Conservation (phyloP, 208 protist species). For the Naegleria lovaniensis region DNA sequence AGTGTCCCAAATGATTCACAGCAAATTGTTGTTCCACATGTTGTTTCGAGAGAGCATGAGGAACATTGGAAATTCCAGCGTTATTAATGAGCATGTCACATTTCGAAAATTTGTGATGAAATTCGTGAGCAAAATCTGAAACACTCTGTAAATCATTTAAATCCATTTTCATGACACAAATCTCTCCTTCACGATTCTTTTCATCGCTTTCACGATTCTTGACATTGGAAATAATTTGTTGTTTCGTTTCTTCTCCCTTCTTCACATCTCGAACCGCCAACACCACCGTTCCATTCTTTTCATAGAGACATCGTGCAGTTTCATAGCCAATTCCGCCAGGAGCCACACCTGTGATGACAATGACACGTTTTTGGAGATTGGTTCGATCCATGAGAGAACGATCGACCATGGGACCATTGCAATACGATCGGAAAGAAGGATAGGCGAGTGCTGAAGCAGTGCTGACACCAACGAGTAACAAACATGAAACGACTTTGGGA, state of each 20-base stretch:
- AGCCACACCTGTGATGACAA: background rate
- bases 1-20: conserved; percentile 18
- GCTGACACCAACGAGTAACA: too few species aligned
- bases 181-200: background rate
- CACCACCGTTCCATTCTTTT: background rate
- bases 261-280: background rate
- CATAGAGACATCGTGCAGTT: background rate
- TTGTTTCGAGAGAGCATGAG: background rate
- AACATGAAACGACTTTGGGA: too few species aligned
- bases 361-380: background rate
- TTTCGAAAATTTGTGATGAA: background rate
- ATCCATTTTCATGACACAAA: background rate
- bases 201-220: background rate
- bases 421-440: background rate
- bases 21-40: background rate
- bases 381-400: background rate
- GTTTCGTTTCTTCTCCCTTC: background rate
- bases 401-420: background rate
- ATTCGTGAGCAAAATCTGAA: background rate
- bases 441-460: background rate
- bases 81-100: conserved; percentile 7
- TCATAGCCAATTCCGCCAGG: background rate
- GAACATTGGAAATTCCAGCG: background rate
- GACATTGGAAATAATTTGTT: background rate
- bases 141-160: background rate